phyloP scores from a whole-genome alignment of 108 stramenopile genomes.

The Skeletonema menzelii region DNA sequence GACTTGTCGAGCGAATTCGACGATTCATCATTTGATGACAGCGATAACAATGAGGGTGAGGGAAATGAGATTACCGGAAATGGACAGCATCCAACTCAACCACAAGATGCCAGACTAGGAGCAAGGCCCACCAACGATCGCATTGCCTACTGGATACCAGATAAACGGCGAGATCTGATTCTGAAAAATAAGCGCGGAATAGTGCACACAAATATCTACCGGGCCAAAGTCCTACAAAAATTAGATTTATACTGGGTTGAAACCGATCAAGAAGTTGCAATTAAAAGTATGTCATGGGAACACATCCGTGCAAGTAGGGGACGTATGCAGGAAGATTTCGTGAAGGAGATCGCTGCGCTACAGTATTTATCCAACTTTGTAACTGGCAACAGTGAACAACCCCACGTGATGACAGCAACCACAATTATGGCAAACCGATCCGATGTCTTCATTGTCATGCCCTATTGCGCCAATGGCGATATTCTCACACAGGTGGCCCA shows the following conservation, averaged over 20 bases:
- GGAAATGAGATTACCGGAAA: not conserved
- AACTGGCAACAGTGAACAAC: not conserved
- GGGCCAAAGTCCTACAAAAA: constrained; percentile 26
- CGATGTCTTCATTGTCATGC: constrained; percentile 41
- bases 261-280: constrained; percentile 23
- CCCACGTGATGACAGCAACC: constrained; percentile 32
- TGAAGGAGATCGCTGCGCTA: constrained; percentile 35
- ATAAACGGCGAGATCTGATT: not conserved
- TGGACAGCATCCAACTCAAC: not conserved
- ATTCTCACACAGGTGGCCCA: constrained; percentile 24
- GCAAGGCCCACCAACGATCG: not conserved
- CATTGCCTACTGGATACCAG: not conserved
- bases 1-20: not conserved
- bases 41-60: not conserved
- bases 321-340: constrained; percentile 29
- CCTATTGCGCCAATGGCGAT: constrained; percentile 43
- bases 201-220: constrained; percentile 12
- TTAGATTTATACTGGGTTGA: constrained; percentile 28
- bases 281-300: constrained; percentile 35
- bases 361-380: constrained; percentile 28
- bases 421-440: constrained; percentile 36
- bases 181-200: constrained; percentile 18
- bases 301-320: constrained; percentile 12
- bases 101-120: not conserved
- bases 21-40: not conserved